These are phyloP conservation scores for Globisporangium megalacanthum DNA, from an alignment of 352 stramenopile species.

Conservation along the genomic window DNA sequence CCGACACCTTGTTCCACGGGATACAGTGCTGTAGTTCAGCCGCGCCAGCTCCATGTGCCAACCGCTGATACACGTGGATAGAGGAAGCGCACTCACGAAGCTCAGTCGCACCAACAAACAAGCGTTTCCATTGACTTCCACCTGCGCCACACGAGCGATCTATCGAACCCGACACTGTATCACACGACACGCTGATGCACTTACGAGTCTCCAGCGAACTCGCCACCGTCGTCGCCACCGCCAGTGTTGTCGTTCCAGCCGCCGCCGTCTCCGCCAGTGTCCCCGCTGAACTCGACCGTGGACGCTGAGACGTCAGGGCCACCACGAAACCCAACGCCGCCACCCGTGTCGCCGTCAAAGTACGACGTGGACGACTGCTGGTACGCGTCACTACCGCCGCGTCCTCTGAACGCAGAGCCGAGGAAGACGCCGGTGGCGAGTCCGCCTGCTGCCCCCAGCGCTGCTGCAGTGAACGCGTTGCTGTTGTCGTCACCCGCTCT, in stretches of 20 bases:
- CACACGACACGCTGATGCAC: too few relatives aligned
- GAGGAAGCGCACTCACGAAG: too few relatives aligned
- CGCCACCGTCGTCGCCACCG: slow-evolving; percentile 30
- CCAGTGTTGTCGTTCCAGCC: too few relatives aligned
- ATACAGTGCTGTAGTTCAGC: too few relatives aligned
- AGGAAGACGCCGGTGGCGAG: slow-evolving; percentile 43
- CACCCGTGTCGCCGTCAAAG: slow-evolving; percentile 33
- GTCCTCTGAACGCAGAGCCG: slow-evolving; percentile 31
- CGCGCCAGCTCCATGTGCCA: too few relatives aligned
- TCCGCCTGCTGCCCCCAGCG: slow-evolving; percentile 39
- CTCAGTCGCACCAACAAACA: too few relatives aligned
- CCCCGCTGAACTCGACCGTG: slow-evolving; percentile 51
- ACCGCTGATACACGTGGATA: too few relatives aligned
- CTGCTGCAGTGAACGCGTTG: slow-evolving; percentile 27
- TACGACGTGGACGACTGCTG: slow-evolving; percentile 19
- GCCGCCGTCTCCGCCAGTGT: slow-evolving; percentile 25
- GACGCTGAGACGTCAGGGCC: slow-evolving; percentile 15
- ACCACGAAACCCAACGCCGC: slow-evolving; percentile 7
- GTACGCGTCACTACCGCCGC: slow-evolving; percentile 12
- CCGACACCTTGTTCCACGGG: too few relatives aligned
- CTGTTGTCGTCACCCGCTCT: slow-evolving; percentile 11
- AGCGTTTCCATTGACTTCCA: too few relatives aligned
- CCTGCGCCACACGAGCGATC: too few relatives aligned
- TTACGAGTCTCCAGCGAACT: slow-evolving; percentile 53
- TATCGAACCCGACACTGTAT: too few relatives aligned